These are phyloP conservation scores for Powellomyces hirtus DNA, from an alignment of 192 early-diverging fungal genomes.

Conservation along the genomic window DNA sequence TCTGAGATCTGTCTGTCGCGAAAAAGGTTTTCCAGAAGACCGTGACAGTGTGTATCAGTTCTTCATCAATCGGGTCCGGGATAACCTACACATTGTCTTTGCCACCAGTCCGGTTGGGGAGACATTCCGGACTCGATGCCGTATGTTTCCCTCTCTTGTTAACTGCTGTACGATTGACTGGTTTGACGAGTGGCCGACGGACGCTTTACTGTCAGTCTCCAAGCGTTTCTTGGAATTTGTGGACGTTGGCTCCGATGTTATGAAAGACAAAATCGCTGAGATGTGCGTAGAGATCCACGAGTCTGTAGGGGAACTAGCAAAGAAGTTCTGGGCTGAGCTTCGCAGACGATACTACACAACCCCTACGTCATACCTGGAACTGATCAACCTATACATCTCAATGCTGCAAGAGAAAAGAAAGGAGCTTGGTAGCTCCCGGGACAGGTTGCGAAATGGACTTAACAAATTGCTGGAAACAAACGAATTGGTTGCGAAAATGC, in stretches of 20 bases:
- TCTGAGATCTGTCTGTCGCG: slow-evolving; percentile 47
- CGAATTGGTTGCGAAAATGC: slow-evolving; percentile 60
- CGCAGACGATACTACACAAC: slow-evolving; percentile 58
- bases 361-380: slow-evolving; percentile 58
- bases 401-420: slow-evolving; percentile 63
- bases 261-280: slow-evolving; percentile 53
- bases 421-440: slow-evolving; percentile 48
- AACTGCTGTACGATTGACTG: slow-evolving; percentile 66
- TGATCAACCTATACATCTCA: slow-evolving; percentile 56
- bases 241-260: slow-evolving; percentile 55
- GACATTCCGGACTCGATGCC: slow-evolving; percentile 53
- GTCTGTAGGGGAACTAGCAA: slow-evolving; percentile 49
- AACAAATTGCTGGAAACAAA: slow-evolving; percentile 59
- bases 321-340: slow-evolving; percentile 50
- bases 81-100: slow-evolving; percentile 62
- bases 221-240: slow-evolving; percentile 57
- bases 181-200: slow-evolving; percentile 64
- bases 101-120: slow-evolving; percentile 60
- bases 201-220: slow-evolving; percentile 58
- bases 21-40: slow-evolving; percentile 56
- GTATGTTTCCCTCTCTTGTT: slow-evolving; percentile 61
- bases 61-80: slow-evolving; percentile 59
- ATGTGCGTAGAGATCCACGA: slow-evolving; percentile 65
- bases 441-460: slow-evolving; percentile 52
- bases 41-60: slow-evolving; percentile 59